These are phyloP conservation scores for Polyrhizophydium stewartii DNA, from an alignment of 371 early-diverging fungal species.

Conservation along the genomic window DNA sequence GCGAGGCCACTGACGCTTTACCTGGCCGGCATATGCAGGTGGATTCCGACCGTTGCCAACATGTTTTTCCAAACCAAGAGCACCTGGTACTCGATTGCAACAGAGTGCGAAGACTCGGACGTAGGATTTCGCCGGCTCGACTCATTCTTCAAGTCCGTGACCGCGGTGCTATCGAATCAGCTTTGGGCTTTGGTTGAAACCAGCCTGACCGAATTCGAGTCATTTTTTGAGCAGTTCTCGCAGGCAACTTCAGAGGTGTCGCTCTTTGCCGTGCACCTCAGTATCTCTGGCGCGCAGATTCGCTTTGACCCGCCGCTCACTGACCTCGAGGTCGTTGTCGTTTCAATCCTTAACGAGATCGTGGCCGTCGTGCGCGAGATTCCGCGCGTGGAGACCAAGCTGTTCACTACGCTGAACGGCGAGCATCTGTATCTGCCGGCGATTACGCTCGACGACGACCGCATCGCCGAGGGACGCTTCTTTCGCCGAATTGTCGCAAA, in stretches of 20 bases:
- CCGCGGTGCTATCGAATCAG: slow-evolving; percentile 50
- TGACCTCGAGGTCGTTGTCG: slow-evolving; percentile 42
- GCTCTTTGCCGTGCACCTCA: slow-evolving; percentile 40
- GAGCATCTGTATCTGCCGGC: slow-evolving; percentile 35
- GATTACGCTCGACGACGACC: slow-evolving; percentile 45
- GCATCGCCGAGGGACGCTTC: slow-evolving; percentile 45
- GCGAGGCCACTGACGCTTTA: no score
- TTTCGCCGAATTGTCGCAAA: slow-evolving; percentile 38
- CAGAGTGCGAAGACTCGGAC: slow-evolving; percentile 38
- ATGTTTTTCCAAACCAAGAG: slow-evolving; percentile 47
- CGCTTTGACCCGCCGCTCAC: slow-evolving; percentile 50
- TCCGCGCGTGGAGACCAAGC: slow-evolving; percentile 50
- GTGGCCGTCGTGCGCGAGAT: slow-evolving; percentile 38
- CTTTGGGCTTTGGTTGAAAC: slow-evolving; percentile 40
- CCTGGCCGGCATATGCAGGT: slow-evolving; percentile 16
- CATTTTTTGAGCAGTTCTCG: slow-evolving; percentile 39
- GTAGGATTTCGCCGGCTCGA: slow-evolving; percentile 44
- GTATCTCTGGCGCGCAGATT: slow-evolving; percentile 43
- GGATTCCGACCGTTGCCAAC: slow-evolving; percentile 50
- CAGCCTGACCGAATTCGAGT: slow-evolving; percentile 41
- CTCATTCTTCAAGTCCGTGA: slow-evolving; percentile 49
- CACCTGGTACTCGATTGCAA: slow-evolving; percentile 48
- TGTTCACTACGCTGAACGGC: slow-evolving; percentile 41
- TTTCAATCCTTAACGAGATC: slow-evolving; percentile 45
- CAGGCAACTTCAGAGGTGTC: slow-evolving; percentile 28